Evolutionary conservation across 352 stramenopile genomes (phyloP).

Genomic region (Globisporangium uncinulatum): DNA sequence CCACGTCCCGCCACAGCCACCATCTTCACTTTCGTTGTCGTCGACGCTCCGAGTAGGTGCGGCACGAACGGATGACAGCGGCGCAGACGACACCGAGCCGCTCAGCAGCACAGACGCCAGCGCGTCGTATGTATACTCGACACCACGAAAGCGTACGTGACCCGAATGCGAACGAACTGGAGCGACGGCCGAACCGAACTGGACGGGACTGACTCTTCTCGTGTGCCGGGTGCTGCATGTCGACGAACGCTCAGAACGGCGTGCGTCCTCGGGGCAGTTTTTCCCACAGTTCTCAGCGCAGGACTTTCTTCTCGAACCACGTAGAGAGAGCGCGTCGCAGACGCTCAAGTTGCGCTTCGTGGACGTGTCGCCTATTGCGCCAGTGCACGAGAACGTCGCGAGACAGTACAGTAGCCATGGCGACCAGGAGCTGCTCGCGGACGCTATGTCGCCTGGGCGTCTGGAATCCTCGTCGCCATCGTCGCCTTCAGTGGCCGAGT

Average conservation of each 20-base stretch:
- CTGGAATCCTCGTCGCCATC: not conserved
- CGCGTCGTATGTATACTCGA: conserved; percentile 68
- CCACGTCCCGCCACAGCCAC: conserved; percentile 3
- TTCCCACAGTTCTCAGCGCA: conserved; percentile 61
- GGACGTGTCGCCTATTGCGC: conserved; percentile 56
- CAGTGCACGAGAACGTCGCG: conserved; percentile 1
- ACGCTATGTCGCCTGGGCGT: no score
- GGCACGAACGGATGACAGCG: not conserved
- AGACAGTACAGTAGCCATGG: conserved; percentile 4
- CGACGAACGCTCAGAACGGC: not conserved
- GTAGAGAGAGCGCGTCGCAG: conserved; percentile 34
- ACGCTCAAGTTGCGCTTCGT: conserved; percentile 43
- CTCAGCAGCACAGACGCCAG: conserved; percentile 14
- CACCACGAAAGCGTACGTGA: conserved; percentile 20
- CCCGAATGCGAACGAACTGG: not conserved
- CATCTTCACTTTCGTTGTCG: not conserved
- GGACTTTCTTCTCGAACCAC: conserved; percentile 26
- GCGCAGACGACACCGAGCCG: conserved; percentile 5
- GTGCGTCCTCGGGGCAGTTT: conserved; percentile 8
- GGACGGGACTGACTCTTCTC: no score
- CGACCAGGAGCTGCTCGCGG: not conserved
- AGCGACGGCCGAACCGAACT: no score
- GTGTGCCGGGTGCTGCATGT: no score
- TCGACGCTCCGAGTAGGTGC: not conserved
- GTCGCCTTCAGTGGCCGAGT: conserved; percentile 1